A percentile compares a stretch with the other conserved stretches of the same genome.
Evolutionary conservation across 805 yeast genomes (phyloP).

Genomic region (Zygotorulaspora sp.): DNA sequence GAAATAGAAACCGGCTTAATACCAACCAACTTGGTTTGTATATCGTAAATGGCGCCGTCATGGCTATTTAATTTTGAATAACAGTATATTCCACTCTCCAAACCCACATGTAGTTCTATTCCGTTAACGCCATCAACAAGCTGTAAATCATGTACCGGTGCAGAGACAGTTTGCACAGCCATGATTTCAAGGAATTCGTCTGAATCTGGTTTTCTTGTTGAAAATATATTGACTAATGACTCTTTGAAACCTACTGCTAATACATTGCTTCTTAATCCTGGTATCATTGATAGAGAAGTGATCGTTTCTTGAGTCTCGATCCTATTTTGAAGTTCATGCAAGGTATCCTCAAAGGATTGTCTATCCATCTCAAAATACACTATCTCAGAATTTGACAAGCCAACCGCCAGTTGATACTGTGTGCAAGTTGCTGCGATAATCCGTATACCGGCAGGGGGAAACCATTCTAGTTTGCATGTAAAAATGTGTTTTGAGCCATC

Average conservation of each 20-base stretch:
- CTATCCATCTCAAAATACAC: slow-evolving; percentile 75
- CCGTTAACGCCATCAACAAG: slow-evolving; percentile 18
- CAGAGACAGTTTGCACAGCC: slow-evolving; percentile 61
- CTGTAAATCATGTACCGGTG: slow-evolving; percentile 42
- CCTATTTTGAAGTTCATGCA: slow-evolving; percentile 66
- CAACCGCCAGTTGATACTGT: slow-evolving; percentile 62
- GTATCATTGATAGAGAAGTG: slow-evolving; percentile 47
- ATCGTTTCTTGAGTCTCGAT: slow-evolving; percentile 51
- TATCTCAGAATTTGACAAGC: slow-evolving; percentile 66
- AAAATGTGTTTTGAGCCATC: slow-evolving; percentile 12
- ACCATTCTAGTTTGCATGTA: slow-evolving; percentile 59
- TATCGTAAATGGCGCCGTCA: slow-evolving; percentile 60
- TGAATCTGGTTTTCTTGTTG: slow-evolving; percentile 44
- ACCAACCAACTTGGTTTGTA: slow-evolving; percentile 71
- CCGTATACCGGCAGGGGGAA: slow-evolving; percentile 70
- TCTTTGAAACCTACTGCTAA: slow-evolving; percentile 72
- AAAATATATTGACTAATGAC: slow-evolving; percentile 61
- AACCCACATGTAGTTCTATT: slow-evolving; percentile 64
- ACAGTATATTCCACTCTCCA: slow-evolving; percentile 78
- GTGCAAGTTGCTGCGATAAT: slow-evolving; percentile 60
- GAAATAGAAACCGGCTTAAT: slow-evolving; percentile 55
- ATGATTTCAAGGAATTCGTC: slow-evolving; percentile 56
- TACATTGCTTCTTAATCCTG: slow-evolving; percentile 48
- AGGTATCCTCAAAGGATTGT: slow-evolving; percentile 30
- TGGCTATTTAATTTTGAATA: slow-evolving; percentile 51